Evolutionary conservation across 306 rosid genomes (phyloP).

Genomic region (Fragaria nilgerrensis): DNA sequence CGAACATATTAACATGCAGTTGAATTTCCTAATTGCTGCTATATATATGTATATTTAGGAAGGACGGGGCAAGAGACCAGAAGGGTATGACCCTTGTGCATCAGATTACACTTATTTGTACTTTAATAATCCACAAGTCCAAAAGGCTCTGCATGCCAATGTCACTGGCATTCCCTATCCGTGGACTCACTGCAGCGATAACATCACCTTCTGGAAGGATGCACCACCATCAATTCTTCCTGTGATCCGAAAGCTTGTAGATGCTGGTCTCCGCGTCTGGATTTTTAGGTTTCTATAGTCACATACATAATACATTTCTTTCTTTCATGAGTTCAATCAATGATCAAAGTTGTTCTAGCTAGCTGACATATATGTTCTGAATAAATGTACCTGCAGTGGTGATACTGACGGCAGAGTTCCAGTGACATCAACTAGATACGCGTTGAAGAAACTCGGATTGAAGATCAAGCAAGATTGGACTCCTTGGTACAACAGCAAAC

Average conservation of each 20-base stretch:
- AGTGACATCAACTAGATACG: conserved; percentile 45
- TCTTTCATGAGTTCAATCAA: neutral
- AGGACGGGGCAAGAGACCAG: conserved; percentile 31
- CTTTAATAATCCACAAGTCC: conserved; percentile 46
- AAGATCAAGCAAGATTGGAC: conserved; percentile 40
- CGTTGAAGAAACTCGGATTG: conserved; percentile 43
- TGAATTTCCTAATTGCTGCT: neutral
- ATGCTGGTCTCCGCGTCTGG: conserved; percentile 76
- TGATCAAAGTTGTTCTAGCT: neutral
- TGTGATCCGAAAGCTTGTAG: conserved; percentile 54
- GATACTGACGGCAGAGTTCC: conserved; percentile 53
- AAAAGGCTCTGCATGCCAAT: conserved; percentile 53
- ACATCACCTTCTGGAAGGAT: conserved; percentile 56
- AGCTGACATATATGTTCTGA: neutral
- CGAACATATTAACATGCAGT: neutral
- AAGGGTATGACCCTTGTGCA: conserved; percentile 53
- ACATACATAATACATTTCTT: neutral
- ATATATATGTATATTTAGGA: conserved; percentile 11
- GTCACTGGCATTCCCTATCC: conserved; percentile 44
- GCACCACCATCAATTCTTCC: conserved; percentile 69
- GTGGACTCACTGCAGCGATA: conserved; percentile 44
- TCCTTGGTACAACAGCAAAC: conserved; percentile 43
- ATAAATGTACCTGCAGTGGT: conserved; percentile 27
- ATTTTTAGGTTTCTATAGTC: conserved; percentile 52
- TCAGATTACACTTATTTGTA: conserved; percentile 31